Percentiles rank a stretch among this genome's conserved stretches.
Evolutionary conservation across 1,139 yeast species (phyloP).

Genomic region (Scheffersomyces stambukii): DNA sequence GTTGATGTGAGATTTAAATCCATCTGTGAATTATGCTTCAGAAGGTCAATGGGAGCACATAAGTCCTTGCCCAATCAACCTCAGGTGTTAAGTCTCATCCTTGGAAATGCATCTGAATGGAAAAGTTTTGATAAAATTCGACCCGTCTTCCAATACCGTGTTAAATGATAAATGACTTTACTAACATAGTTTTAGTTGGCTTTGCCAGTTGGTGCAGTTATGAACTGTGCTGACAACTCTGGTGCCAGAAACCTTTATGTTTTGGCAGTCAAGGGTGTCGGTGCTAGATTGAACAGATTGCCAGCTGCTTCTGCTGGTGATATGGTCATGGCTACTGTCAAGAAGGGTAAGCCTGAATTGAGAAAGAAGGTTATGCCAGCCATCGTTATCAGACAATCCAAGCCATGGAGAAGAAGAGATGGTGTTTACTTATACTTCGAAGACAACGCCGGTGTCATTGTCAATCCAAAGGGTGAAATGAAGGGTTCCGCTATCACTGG

Average conservation of each 20-base stretch:
- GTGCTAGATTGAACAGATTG: constrained; percentile 99
- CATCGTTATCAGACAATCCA: constrained; percentile 97
- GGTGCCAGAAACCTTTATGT: constrained; percentile 99
- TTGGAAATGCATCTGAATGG: constrained; percentile 1
- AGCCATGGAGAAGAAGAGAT: constrained; percentile 99
- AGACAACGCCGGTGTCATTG: constrained; percentile 99
- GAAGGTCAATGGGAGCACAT: not conserved
- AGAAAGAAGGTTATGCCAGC: constrained; percentile 99
- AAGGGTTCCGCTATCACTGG: constrained; percentile 99
- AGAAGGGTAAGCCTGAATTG: constrained; percentile 99
- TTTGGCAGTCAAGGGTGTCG: constrained; percentile 98
- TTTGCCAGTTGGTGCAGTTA: constrained; percentile 99
- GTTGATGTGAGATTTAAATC: not conserved
- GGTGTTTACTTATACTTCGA: constrained; percentile 99
- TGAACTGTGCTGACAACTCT: constrained; percentile 99
- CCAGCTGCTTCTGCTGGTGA: constrained; percentile 99
- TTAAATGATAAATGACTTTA: not conserved
- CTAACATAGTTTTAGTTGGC: constrained; percentile 53
- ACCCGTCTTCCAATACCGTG: not conserved
- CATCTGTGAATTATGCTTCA: not conserved
- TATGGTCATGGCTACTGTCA: constrained; percentile 99
- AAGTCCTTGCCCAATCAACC: not conserved
- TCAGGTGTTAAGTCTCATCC: no score
- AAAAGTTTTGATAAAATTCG: not conserved
- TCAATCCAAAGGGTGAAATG: constrained; percentile 99